phyloP scores from a whole-genome alignment of 2,329 filamentous ascomycete species.

The Colletotrichum aenigma region DNA sequence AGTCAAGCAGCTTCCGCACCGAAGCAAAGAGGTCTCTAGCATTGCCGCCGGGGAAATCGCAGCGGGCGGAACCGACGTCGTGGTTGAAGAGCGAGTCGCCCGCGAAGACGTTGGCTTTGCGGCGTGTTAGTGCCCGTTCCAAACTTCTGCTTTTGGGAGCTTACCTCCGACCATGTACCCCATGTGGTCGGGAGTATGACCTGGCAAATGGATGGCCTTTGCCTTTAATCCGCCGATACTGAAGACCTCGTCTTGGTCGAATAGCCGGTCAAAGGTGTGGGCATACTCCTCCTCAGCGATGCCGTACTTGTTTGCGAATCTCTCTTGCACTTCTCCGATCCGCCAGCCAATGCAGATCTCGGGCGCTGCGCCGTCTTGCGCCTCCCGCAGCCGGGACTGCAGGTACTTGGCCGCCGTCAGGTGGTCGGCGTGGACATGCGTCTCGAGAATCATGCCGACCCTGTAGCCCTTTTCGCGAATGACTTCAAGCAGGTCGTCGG shows the following conservation, averaged over 20 bases:
- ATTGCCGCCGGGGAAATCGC: constrained; percentile 55
- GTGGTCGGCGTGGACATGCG: constrained; percentile 61
- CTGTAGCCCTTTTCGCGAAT: constrained; percentile 46
- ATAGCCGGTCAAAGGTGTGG: constrained; percentile 45
- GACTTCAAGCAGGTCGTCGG: constrained; percentile 50
- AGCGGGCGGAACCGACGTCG: constrained; percentile 53
- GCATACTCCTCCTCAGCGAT: constrained; percentile 38
- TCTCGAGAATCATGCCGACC: constrained; percentile 57
- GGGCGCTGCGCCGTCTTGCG: not conserved
- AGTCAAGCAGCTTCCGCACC: constrained; percentile 41
- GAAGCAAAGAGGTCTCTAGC: constrained; percentile 48
- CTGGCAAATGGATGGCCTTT: constrained; percentile 47
- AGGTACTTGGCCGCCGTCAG: constrained; percentile 59
- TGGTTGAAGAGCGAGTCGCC: constrained; percentile 53
- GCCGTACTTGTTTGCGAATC: constrained; percentile 43
- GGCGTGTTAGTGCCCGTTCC: not conserved
- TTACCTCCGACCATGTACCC: constrained; percentile 47
- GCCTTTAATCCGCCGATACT: constrained; percentile 41
- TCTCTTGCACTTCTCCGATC: constrained; percentile 45
- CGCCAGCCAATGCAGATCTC: constrained; percentile 47
- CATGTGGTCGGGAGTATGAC: constrained; percentile 54
- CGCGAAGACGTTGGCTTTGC: constrained; percentile 37
- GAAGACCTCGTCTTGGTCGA: constrained; percentile 48
- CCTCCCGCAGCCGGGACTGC: constrained; percentile 40
- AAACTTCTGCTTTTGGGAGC: not conserved